Percentiles rank a stretch among this genome's conserved stretches.
Conservation (phyloP, 257 asterid genomes). For the Penstemon barbatus region DNA sequence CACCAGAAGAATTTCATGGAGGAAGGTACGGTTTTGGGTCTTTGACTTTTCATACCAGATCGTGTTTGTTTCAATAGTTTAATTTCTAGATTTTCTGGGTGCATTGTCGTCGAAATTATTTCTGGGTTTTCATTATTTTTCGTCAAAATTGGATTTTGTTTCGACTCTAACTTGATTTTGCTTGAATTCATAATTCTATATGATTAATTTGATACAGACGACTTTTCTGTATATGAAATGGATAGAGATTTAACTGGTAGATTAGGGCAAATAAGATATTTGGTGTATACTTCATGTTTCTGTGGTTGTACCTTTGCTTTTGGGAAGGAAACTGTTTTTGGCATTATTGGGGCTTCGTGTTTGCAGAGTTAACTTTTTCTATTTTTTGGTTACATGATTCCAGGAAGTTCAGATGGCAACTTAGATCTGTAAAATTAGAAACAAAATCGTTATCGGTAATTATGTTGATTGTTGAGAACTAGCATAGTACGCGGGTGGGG, state of each 20-base stretch:
- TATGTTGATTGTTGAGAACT: conserved; percentile 4
- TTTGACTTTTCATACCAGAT: conserved; percentile 21
- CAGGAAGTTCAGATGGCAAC: background rate
- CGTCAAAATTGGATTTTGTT: conserved; percentile 11
- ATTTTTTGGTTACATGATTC: background rate
- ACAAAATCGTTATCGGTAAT: conserved; percentile 2
- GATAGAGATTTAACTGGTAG: conserved; percentile 9
- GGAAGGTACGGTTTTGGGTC: conserved; percentile 27
- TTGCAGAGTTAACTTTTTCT: background rate
- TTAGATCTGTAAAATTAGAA: conserved; percentile 5
- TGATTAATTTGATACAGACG: background rate
- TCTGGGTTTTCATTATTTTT: background rate
- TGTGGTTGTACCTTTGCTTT: conserved; percentile 5
- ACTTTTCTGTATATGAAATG: conserved; percentile 7
- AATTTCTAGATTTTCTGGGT: background rate
- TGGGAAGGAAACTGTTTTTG: background rate
- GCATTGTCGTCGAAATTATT: background rate
- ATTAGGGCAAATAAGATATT: background rate
- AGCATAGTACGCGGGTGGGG: background rate
- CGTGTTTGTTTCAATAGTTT: conserved; percentile 21
- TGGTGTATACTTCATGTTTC: background rate
- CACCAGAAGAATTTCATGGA: conserved; percentile 33
- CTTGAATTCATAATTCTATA: background rate
- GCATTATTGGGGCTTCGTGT: background rate
- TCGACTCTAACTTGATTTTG: background rate